These are phyloP conservation scores for Senna siamea DNA, from an alignment of 306 rosid genomes.

Conservation along the genomic window DNA sequence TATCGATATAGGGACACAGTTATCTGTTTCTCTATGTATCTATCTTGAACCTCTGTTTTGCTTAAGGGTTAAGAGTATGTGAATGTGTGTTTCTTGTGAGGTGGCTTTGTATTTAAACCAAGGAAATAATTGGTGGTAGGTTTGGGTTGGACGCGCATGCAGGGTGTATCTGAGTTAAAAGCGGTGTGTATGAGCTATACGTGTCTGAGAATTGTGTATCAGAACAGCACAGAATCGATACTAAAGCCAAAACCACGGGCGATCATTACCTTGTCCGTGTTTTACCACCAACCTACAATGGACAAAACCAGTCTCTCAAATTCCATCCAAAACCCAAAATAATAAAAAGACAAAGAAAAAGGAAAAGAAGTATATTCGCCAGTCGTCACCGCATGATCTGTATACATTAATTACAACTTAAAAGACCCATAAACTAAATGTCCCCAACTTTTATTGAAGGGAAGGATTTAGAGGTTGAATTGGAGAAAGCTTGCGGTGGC, in stretches of 20 bases:
- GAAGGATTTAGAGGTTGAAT: too few relatives aligned
- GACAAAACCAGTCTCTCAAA: conserved; percentile 5
- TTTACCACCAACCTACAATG: background rate
- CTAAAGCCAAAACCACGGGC: conserved; percentile 11
- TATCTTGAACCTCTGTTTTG: background rate
- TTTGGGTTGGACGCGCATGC: conserved; percentile 31
- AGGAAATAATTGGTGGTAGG: conserved; percentile 9
- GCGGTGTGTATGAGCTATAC: conserved; percentile 11
- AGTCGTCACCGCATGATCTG: too few relatives aligned
- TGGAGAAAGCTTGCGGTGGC: too few relatives aligned
- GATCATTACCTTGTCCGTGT: conserved; percentile 2
- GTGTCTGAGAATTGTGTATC: background rate
- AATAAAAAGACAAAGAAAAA: background rate
- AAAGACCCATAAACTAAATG: too few relatives aligned
- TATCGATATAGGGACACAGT: background rate
- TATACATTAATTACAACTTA: background rate
- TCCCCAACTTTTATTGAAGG: too few relatives aligned
- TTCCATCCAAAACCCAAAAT: background rate
- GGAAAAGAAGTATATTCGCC: too few relatives aligned
- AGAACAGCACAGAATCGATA: background rate
- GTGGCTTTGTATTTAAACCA: conserved; percentile 20
- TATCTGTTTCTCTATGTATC: background rate
- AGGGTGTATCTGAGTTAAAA: conserved; percentile 23
- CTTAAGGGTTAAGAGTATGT: background rate
- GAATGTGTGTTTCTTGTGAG: background rate